These are phyloP conservation scores for Umbelopsis ramanniana DNA, from an alignment of 192 early-diverging fungal species.

Conservation along the genomic window DNA sequence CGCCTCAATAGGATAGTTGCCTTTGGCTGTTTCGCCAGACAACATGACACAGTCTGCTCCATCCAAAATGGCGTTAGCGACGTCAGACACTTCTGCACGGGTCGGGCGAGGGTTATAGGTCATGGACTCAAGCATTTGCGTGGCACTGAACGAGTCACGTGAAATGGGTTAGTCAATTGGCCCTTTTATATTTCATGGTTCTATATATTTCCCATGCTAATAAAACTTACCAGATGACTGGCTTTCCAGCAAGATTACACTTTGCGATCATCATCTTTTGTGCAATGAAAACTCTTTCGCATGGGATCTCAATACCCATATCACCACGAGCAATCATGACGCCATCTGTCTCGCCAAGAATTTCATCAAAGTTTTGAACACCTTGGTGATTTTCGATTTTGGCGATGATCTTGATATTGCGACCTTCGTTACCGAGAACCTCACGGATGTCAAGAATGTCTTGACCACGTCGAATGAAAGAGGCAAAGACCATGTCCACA, in stretches of 20 bases:
- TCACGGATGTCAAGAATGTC: conserved; percentile 90
- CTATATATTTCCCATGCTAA: too few species aligned
- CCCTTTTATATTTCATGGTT: not conserved
- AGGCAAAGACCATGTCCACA: conserved; percentile 95
- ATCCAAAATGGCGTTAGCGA: conserved; percentile 97
- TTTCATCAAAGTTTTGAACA: conserved; percentile 98
- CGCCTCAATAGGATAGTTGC: conserved; percentile 86
- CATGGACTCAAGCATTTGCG: conserved; percentile 98
- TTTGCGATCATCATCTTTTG: conserved; percentile 99
- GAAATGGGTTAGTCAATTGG: conserved; percentile 1
- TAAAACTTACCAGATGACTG: conserved; percentile 75
- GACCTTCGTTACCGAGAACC: conserved; percentile 80
- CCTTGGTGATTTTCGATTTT: conserved; percentile 99
- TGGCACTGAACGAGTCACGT: conserved; percentile 63
- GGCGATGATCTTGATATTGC: conserved; percentile 91
- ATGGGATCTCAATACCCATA: conserved; percentile 96
- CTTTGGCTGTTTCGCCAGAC: conserved; percentile 98
- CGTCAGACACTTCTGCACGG: conserved; percentile 97
- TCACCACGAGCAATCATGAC: conserved; percentile 99
- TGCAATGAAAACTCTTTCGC: conserved; percentile 88
- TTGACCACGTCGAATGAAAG: conserved; percentile 92
- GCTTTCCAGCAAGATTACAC: conserved; percentile 96
- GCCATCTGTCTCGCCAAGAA: conserved; percentile 90
- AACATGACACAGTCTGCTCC: conserved; percentile 99
- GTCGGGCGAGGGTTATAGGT: conserved; percentile 97